Evolutionary conservation across 228 moss, liverwort and hornwort genomes (phyloP), one percentile per base, ranked within the genome.

Genomic region (Sphagnum magellanicum): DNA sequence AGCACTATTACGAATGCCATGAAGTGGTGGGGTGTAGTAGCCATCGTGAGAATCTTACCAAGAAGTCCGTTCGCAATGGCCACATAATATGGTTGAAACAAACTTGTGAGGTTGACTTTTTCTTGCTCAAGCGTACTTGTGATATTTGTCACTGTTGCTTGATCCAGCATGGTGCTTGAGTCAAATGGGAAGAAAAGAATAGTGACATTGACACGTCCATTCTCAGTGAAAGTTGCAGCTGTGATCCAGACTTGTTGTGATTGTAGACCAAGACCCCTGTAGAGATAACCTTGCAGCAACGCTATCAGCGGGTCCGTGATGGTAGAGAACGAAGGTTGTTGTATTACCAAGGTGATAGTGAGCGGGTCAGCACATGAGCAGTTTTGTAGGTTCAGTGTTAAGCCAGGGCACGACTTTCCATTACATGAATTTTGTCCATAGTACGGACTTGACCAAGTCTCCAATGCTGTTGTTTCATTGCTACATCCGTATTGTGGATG

Each of bases 321-420:
- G 50, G 57, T 16, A 3, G 76, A 78, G 68, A 87, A 93, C 2
- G 72, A 4, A 0, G 97, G 97, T 4, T 78, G 70, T 0, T 86
- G 86, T 4, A 85, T 80, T 50, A 74, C 68, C 51, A 97, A n/a
- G 7, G 12, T 0, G 4, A 81, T 10, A 5, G 63, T 61, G 17
- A 93, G 50, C 3, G 89, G 87, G 0, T 61, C 51, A 1, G 63
- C 52, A 75, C 96, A 96, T 51, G 58, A 77, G 76, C 93, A 93
- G 49, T 63, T 71, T 11, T 78, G 49, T 0, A 77, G 81, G 65
- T 96, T 88, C 59, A 78, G 3, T 4, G 3, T 0, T 6, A 46
- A 0, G n/a, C 11, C 73, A 5, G 8, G 13, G 78, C 93, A 93
- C 0, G 0, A 0, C 0, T 0, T 0, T 10, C 48, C 5, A 8